These are phyloP conservation scores for Colletotrichum destructivum DNA, from an alignment of 2,329 filamentous ascomycete species.

Conservation along the genomic window DNA sequence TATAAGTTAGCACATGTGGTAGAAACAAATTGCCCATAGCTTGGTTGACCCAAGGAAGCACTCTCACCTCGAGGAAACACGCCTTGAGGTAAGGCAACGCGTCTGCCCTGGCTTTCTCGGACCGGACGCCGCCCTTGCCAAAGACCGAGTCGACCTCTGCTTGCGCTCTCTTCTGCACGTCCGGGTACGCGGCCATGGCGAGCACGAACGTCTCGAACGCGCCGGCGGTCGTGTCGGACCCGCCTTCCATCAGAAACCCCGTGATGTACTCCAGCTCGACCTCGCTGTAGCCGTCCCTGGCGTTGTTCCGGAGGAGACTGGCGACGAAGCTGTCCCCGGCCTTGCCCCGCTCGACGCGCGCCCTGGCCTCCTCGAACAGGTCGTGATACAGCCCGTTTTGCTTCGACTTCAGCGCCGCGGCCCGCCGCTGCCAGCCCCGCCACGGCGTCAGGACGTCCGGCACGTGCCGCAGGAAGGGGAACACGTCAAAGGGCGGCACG, in stretches of 20 bases:
- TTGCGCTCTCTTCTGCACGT: constrained; percentile 46
- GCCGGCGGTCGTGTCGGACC: constrained; percentile 47
- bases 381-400: constrained; percentile 24
- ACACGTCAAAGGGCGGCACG: constrained; percentile 47
- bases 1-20: too few relatives aligned
- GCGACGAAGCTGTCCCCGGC: constrained; percentile 15
- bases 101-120: constrained; percentile 45
- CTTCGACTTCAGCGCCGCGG: constrained; percentile 8
- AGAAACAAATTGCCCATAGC: too few relatives aligned
- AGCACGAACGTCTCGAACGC: constrained; percentile 41
- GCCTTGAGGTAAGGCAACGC: constrained; percentile 46
- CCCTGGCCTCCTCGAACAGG: constrained; percentile 9
- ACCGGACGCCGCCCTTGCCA: constrained; percentile 47
- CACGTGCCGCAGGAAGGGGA: constrained; percentile 42
- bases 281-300: constrained; percentile 42
- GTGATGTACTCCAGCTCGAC: constrained; percentile 45
- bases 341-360: constrained; percentile 13
- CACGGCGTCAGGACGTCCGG: constrained; percentile 17
- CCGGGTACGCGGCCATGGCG: constrained; percentile 47
- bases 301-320: constrained; percentile 10
- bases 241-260: constrained; percentile 46
- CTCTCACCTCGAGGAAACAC: constrained; percentile 44
- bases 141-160: constrained; percentile 48
- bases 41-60: too few relatives aligned
- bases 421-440: constrained; percentile 19